A percentile compares a stretch with the other conserved stretches of the same genome.
phyloP scores from a whole-genome alignment of 1,284 basidiomycete species.

The Pseudozyma pruni region DNA sequence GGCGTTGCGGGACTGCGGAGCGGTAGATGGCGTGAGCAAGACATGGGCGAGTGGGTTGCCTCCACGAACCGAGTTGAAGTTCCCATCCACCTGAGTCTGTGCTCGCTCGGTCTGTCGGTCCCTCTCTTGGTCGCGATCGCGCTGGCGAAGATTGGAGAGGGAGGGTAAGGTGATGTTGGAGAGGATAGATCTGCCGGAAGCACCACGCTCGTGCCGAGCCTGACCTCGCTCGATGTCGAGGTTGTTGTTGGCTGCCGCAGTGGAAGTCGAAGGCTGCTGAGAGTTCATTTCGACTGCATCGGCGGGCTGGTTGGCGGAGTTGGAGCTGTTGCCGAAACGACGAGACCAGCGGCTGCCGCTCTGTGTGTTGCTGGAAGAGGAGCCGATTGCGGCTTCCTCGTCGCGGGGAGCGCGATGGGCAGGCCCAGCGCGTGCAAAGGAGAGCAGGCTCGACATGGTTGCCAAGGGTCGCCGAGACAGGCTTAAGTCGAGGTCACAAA shows the following conservation, averaged over 20 bases:
- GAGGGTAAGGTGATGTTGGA: constrained; percentile 36
- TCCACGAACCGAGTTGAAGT: constrained; percentile 2
- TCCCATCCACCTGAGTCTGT: constrained; percentile 1
- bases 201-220: constrained; percentile 30
- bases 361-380: constrained; percentile 6
- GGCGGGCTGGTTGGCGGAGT: constrained; percentile 4
- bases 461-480: background rate
- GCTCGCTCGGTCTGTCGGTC: constrained; percentile 24
- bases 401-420: constrained; percentile 17
- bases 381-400: constrained; percentile 19
- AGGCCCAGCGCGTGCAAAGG: constrained; percentile 25
- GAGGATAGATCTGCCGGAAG: constrained; percentile 45
- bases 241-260: constrained; percentile 1
- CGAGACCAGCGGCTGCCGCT: constrained; percentile 17
- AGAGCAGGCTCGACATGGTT: constrained; percentile 32
- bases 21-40: constrained; percentile 6
- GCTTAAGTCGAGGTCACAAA: background rate
- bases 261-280: background rate
- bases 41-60: constrained; percentile 20
- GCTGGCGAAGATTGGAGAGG: constrained; percentile 43
- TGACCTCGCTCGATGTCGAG: constrained; percentile 26
- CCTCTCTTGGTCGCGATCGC: constrained; percentile 45
- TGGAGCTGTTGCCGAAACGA: constrained; percentile 16
- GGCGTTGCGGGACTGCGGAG: constrained; percentile 11
- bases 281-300: constrained; percentile 25